Base-by-base conservation (phyloP, 2,329 filamentous ascomycete genomes). In the Scytalidium lignicola region DNA sequence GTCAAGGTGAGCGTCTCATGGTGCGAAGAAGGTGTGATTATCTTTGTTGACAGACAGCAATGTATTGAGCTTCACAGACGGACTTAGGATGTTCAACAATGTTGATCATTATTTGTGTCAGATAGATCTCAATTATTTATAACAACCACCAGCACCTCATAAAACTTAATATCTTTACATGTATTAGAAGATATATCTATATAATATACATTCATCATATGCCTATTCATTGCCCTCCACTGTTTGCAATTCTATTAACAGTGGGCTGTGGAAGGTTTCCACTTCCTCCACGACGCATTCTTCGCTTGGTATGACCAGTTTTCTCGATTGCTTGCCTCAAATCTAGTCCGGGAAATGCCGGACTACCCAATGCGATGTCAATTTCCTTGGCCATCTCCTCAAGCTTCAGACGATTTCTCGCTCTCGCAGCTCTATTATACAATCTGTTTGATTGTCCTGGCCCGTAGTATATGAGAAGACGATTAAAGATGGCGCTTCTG, bases 401-500 rank as follows among this genome's bases (percentile, higher is more conserved):
- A 32, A 60, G 43, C 2, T 3, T 42, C 7, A 54, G 22, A 9
- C 21, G 44, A 37, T 52, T 52, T 12, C 32, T 45, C 4, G 26
- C 37, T 42, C 49, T 41, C 13, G 44, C 56, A n/a, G 20, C 21
- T 43, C 51, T 48, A 42, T 63, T 63, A 28, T 55, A 49, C 15
- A 20, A 42, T 8, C 43, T 47, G 15, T 43, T 51, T 3, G 61
- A 65, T 21, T 20, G 32, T 20, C 55, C 54, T 1, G 53, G 56
- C 1, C 62, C 61, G 42, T 58, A 62, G 10, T 61, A 58, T 13
- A 49, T 51, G 18, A 62, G 41, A 7, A 65, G 49, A 15, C 62
- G 61, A 37, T 59, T 42, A 19, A 61, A 48, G 10, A 64, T 50
- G 3, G 58, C 59, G 43, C 42, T 53, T 22, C 51, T 50, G 22